Percentiles rank a stretch among this genome's conserved stretches.
These are phyloP conservation scores for Periconia sp. DNA, from an alignment of 2,329 filamentous ascomycete genomes.

Conservation along the genomic window DNA sequence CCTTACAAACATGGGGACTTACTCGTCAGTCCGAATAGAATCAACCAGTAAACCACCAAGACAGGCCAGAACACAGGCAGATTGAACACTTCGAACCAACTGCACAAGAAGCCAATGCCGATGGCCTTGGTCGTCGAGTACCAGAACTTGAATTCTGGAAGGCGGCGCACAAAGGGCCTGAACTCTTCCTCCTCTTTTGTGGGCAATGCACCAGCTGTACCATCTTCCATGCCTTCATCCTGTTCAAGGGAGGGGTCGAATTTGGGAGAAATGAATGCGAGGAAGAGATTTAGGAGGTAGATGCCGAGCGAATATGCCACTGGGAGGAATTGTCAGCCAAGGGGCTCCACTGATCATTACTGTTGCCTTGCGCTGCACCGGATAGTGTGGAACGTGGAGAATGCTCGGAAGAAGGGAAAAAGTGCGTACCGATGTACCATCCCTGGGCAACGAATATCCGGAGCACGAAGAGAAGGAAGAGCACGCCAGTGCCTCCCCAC, in stretches of 20 bases:
- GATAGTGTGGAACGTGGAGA: background rate
- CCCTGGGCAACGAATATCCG: slow-evolving; percentile 92
- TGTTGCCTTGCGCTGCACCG: background rate
- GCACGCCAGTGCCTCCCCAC: slow-evolving; percentile 82
- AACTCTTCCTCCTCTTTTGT: slow-evolving; percentile 98
- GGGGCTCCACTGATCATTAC: background rate
- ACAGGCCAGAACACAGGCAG: slow-evolving; percentile 99
- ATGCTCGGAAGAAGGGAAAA: slow-evolving; percentile 1
- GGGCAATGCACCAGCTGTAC: slow-evolving; percentile 75
- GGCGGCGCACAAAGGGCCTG: slow-evolving; percentile 90
- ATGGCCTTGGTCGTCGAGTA: slow-evolving; percentile 91
- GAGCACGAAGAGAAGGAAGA: slow-evolving; percentile 81
- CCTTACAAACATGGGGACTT: slow-evolving; percentile 49
- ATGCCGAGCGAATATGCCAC: slow-evolving; percentile 98
- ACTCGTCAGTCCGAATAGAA: slow-evolving; percentile 95
- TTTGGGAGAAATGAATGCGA: slow-evolving; percentile 97
- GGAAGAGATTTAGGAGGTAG: slow-evolving; percentile 98
- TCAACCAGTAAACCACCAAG: slow-evolving; percentile 97
- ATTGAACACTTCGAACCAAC: slow-evolving; percentile 93
- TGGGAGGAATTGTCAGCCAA: slow-evolving; percentile 44
- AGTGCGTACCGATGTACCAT: slow-evolving; percentile 89
- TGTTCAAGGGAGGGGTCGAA: slow-evolving; percentile 96
- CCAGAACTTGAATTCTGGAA: slow-evolving; percentile 99
- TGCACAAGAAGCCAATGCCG: slow-evolving; percentile 81
- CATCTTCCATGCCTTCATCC: slow-evolving; percentile 97